Conservation (phyloP, 1,139 yeast genomes). For the Blastobotrys petasosporus region DNA sequence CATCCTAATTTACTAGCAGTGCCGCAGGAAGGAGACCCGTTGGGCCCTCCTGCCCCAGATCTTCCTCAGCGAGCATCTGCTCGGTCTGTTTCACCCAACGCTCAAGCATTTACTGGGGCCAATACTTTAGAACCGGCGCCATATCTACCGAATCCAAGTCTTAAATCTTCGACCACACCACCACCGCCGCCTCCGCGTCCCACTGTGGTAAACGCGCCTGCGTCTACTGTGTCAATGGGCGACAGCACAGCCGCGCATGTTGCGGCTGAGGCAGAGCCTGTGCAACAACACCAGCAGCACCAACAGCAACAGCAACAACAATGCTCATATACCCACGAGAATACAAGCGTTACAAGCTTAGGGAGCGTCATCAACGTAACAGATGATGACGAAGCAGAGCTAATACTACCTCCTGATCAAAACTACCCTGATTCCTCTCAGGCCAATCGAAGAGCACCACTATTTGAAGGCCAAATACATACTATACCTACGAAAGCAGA, state of each 20-base stretch:
- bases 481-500: conserved; percentile 27
- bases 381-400: neutral
- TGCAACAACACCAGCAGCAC: neutral
- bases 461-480: conserved; percentile 27
- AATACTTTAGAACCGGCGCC: too few relatives aligned
- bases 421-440: conserved; percentile 34
- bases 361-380: neutral
- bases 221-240: neutral
- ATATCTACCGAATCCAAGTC: too few relatives aligned
- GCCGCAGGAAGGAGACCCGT: neutral
- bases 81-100: conserved; percentile 7
- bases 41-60: conserved; percentile 1
- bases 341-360: neutral
- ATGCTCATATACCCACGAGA: neutral
- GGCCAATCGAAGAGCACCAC: conserved; percentile 33
- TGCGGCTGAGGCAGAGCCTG: neutral
- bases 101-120: too few relatives aligned
- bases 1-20: conserved; percentile 7
- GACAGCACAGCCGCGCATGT: neutral
- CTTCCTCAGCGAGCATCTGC: conserved; percentile 6
- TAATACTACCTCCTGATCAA: conserved; percentile 1
- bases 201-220: neutral
- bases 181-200: neutral
- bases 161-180: too few relatives aligned
- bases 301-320: too few relatives aligned